Evolutionary conservation across 2,329 filamentous ascomycete genomes (phyloP).

Genomic region (Ophiosphaerella korrae): DNA sequence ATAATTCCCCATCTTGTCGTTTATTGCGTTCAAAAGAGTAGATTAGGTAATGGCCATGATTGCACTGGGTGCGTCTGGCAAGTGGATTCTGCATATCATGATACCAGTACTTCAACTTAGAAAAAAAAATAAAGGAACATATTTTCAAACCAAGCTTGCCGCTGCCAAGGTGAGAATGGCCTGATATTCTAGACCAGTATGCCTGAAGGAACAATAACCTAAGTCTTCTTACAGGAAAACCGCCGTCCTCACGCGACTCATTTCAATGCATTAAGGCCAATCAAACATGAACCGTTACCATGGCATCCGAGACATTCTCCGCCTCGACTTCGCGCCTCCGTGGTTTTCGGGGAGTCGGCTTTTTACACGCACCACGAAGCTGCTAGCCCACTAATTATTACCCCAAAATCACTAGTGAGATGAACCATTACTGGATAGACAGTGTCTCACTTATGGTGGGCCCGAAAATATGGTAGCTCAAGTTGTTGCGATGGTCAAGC

Average conservation of each 20-base stretch:
- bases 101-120: background rate
- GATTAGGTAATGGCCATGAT: background rate
- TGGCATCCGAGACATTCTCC: background rate
- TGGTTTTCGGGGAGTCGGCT: no score
- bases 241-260: no score
- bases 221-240: background rate
- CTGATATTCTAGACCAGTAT: background rate
- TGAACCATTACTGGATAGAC: background rate
- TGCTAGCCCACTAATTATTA: no score
- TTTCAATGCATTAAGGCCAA: no score
- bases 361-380: no score
- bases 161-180: slow-evolving; percentile 3
- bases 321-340: background rate
- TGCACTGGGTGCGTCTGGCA: background rate
- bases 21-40: background rate
- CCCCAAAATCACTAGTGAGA: background rate
- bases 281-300: background rate
- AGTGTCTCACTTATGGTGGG: background rate
- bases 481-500: slow-evolving; percentile 17
- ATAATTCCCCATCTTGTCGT: slow-evolving; percentile 16
- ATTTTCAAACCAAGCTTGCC: background rate
- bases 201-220: background rate
- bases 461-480: background rate
- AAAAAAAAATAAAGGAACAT: background rate
- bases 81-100: background rate